Base-by-base conservation (phyloP, 2,329 filamentous ascomycete species). In the Didymella pinodella region DNA sequence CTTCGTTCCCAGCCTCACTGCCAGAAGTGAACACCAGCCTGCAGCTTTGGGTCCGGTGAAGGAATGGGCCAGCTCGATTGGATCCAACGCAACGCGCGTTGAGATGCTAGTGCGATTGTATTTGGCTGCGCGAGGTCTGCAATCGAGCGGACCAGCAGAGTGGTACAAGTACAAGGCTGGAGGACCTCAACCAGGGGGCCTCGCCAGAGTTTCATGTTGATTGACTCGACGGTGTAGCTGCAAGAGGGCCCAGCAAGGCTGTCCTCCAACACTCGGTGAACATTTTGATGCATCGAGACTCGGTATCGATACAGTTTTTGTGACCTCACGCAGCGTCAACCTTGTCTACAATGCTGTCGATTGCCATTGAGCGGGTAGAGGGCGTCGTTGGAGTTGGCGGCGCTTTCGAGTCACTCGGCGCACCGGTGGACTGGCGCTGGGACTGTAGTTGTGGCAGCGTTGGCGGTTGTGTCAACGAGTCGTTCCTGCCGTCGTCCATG, bases 271-370 rank as follows among this genome's bases (percentile, higher is more conserved):
- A 6, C 22, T 22, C 34, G 18, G 22, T 29, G 29, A 44, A 22
- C 44, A 26, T 48, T 31, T 14, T 40, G 44, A n/a, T 38, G 38
- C 31, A 18, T 1, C 22, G 16, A 10, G 47, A 10, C 20, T 22
- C n/a, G 28, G 31, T 38, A 12, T 29, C 6, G 46, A 38, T 18
- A 26, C 34, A 41, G 28, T 38, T 10, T 43, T 47, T 26, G 38
- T 12, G 7, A 18, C 54, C 46, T 72, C 70, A 77, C 38, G 68
- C 70, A 10, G 73, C 72, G 44, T 77, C 67, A 54, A 76, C 67
- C 57, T 76, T 75, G 50, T 77, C 75, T 49, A 77, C 75, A 51
- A 77, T 76, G 56, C 75, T 77, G 41, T 77, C 75, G 49, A 77
- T 77, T 12, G 75, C 74, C 75, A 77, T 77, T 7, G 73, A 74